A percentile compares a stretch with the other conserved stretches of the same genome.
Conservation (phyloP, 495 filamentous ascomycete species). For the Lepidopterella palustris region DNA sequence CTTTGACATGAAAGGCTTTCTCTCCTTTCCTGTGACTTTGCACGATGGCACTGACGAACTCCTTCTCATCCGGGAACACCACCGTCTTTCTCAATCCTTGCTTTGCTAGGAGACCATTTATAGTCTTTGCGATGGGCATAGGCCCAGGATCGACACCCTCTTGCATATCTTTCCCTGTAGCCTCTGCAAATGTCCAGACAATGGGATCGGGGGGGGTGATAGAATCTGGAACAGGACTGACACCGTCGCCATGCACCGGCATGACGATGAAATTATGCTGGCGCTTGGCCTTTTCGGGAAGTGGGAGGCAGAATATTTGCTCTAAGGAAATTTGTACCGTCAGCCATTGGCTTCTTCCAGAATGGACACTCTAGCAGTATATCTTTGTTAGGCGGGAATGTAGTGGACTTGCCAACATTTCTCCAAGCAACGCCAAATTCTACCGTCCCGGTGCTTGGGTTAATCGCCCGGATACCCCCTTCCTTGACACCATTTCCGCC, state of each 20-base stretch:
- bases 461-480: constrained; percentile 60
- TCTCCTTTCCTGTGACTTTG: constrained; percentile 86
- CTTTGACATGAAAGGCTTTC: constrained; percentile 87
- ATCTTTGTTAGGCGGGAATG: neutral
- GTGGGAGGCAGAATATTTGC: constrained; percentile 61
- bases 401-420: constrained; percentile 59
- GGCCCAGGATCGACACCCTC: constrained; percentile 26
- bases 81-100: constrained; percentile 53
- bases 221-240: constrained; percentile 41
- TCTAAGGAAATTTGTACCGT: constrained; percentile 44
- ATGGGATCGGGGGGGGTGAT: constrained; percentile 54
- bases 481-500: constrained; percentile 34
- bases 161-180: constrained; percentile 23
- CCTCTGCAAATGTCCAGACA: constrained; percentile 58
- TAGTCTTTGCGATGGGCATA: constrained; percentile 37
- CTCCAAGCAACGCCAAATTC: constrained; percentile 65
- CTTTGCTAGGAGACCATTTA: constrained; percentile 21
- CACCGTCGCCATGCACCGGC: constrained; percentile 53
- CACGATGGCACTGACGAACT: constrained; percentile 69
- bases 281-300: constrained; percentile 82
- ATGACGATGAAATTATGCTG: constrained; percentile 89
- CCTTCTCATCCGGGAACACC: constrained; percentile 59
- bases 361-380: too few relatives aligned
- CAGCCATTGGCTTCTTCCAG: too few relatives aligned
- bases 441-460: constrained; percentile 55